These are phyloP conservation scores for Trichoderma endophyticum DNA, from an alignment of 2,329 filamentous ascomycete species.

Conservation along the genomic window DNA sequence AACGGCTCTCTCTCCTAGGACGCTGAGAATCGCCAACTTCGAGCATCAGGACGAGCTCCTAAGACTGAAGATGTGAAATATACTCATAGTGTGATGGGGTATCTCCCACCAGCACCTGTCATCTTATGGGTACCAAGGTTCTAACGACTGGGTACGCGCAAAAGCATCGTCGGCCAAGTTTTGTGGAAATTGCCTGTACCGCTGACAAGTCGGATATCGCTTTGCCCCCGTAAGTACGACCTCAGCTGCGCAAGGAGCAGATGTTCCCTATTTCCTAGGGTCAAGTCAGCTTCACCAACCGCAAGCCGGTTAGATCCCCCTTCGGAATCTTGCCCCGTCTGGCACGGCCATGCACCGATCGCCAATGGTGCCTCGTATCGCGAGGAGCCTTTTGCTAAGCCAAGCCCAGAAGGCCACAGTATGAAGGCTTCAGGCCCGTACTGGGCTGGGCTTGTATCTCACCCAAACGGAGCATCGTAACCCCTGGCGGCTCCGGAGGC, in stretches of 20 bases:
- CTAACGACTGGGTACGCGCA: background rate
- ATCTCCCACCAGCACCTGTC: background rate
- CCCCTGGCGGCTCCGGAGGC: constrained; percentile 8
- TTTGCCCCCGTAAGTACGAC: background rate
- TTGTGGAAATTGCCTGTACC: constrained; percentile 7
- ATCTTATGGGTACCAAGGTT: background rate
- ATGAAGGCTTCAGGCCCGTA: background rate
- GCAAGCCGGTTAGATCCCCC: constrained; percentile 1
- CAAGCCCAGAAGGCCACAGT: background rate
- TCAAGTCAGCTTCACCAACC: constrained; percentile 10
- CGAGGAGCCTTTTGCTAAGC: constrained; percentile 1
- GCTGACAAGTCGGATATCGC: background rate
- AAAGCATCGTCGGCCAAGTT: background rate
- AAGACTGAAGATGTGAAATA: background rate
- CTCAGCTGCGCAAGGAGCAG: constrained; percentile 15
- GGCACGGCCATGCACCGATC: constrained; percentile 7
- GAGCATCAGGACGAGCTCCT: background rate
- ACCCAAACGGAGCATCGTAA: background rate
- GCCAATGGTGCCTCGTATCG: constrained; percentile 14
- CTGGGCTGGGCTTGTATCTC: constrained; percentile 8
- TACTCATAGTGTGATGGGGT: background rate
- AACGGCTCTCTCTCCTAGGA: background rate
- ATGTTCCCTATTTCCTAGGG: background rate
- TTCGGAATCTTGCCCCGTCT: constrained; percentile 16
- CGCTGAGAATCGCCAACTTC: background rate